These are phyloP conservation scores for Silene noctiflora DNA, from an alignment of 179 eudicot species.

Conservation along the genomic window DNA sequence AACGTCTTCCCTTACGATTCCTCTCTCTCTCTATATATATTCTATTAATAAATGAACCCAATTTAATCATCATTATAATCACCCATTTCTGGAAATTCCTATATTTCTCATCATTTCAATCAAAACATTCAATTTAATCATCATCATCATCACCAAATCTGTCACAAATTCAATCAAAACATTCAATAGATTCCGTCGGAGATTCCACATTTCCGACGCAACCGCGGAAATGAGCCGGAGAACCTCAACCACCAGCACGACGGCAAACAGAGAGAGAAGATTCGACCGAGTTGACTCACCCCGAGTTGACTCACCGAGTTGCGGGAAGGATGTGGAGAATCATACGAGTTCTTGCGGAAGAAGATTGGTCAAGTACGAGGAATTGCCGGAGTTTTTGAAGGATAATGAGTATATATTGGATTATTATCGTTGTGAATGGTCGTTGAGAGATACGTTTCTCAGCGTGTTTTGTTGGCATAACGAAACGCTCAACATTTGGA, in stretches of 20 bases:
- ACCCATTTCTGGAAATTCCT: neutral
- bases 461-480: constrained; percentile 82
- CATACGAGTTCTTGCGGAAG: constrained; percentile 18
- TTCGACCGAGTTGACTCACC: constrained; percentile 13
- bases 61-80: constrained; percentile 6
- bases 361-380: constrained; percentile 52
- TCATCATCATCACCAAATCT: neutral
- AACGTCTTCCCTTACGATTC: too few relatives aligned
- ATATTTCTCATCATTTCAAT: too few relatives aligned
- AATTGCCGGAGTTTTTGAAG: constrained; percentile 68
- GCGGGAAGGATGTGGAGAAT: neutral
- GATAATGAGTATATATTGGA: constrained; percentile 80
- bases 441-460: constrained; percentile 60
- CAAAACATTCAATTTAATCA: too few relatives aligned
- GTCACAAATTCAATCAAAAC: neutral
- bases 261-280: constrained; percentile 19
- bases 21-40: neutral
- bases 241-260: neutral
- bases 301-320: constrained; percentile 11
- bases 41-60: neutral
- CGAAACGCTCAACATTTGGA: constrained; percentile 87
- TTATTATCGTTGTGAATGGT: constrained; percentile 89
- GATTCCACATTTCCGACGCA: constrained; percentile 12
- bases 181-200: too few relatives aligned
- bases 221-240: constrained; percentile 9